Evolutionary conservation across 768 basidiomycete species (phyloP), one percentile per base, ranked within the genome.

Genomic region (Astraeus odoratus): DNA sequence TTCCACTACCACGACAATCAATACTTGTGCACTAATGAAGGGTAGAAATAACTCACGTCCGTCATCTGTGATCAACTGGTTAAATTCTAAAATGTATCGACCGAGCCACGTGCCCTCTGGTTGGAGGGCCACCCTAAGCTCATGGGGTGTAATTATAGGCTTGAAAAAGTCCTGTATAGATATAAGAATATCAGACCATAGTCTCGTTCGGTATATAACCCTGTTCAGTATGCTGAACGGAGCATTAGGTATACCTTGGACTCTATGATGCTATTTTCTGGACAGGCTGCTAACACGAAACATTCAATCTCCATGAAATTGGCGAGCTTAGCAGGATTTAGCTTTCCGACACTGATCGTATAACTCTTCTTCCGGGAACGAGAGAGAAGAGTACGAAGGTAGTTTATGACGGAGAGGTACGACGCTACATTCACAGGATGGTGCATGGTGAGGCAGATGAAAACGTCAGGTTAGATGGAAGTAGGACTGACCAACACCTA

Each of bases 251-350:
- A 5, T 33, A 76, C 83, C 67, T 85, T 86, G 4, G 80, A 73
- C 18, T 88, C 86, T 27, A 85, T 71, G 20, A 97, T 59, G 42
- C 85, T 88, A 54, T 95, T 95, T 61, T 99, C 94, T 0, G 85
- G 86, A 63, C 96, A 99, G 2, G 94, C 94, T 3, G 96, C 88
- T 47, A 96, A 73, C 15, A 97, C 84, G 57, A 92, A 98, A 56
- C 93, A 95, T 58, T 97, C 95, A 39, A 99, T 83, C 61, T 97
- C 94, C 57, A 87, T 76, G 62, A 97, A 98, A 64, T 98, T 99
- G 8, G 83, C 95, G 18, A 98, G 74, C 57, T 98, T 98, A 6
- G 92, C 78, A 0, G 96, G 94, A 54, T 90, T 96, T 38, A 96
- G 76, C 64, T 95, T 92, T 29, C 96, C 95, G 0, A 99, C 94